These are phyloP conservation scores for Globisporangium recalcitrans DNA, from an alignment of 352 stramenopile species.

Conservation along the genomic window DNA sequence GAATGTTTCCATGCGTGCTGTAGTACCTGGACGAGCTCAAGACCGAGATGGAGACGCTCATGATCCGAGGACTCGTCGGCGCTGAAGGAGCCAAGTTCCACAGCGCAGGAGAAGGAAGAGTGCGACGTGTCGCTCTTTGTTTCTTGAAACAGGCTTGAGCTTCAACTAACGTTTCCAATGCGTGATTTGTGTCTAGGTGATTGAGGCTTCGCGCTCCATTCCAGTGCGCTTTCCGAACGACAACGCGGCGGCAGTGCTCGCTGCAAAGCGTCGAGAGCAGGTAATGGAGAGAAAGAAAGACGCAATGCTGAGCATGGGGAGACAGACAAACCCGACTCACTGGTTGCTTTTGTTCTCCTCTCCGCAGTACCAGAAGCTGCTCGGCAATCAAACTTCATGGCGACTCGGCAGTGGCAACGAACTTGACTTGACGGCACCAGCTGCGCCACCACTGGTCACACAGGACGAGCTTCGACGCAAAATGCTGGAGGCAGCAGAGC, in stretches of 20 bases:
- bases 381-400: not conserved
- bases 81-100: slow-evolving; percentile 40
- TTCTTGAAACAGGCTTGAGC: too few relatives aligned
- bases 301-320: not conserved
- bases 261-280: slow-evolving; percentile 35
- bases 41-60: slow-evolving; percentile 50
- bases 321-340: not conserved
- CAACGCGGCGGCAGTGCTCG: slow-evolving; percentile 30
- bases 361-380: slow-evolving; percentile 5
- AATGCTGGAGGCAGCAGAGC: slow-evolving; percentile 50
- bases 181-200: not conserved
- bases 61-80: slow-evolving; percentile 42
- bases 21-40: slow-evolving; percentile 58
- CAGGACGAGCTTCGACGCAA: slow-evolving; percentile 23
- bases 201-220: slow-evolving; percentile 13
- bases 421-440: not conserved
- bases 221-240: slow-evolving; percentile 22
- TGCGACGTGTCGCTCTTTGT: slow-evolving; percentile 15
- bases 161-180: not conserved
- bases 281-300: slow-evolving; percentile 11
- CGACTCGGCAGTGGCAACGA: not conserved
- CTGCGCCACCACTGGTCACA: not conserved
- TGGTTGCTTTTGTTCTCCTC: not conserved
- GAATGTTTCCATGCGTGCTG: not conserved
- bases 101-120: slow-evolving; percentile 34